phyloP scores from a whole-genome alignment of 2,329 filamentous ascomycete species.

The Sporothrix pallida region DNA sequence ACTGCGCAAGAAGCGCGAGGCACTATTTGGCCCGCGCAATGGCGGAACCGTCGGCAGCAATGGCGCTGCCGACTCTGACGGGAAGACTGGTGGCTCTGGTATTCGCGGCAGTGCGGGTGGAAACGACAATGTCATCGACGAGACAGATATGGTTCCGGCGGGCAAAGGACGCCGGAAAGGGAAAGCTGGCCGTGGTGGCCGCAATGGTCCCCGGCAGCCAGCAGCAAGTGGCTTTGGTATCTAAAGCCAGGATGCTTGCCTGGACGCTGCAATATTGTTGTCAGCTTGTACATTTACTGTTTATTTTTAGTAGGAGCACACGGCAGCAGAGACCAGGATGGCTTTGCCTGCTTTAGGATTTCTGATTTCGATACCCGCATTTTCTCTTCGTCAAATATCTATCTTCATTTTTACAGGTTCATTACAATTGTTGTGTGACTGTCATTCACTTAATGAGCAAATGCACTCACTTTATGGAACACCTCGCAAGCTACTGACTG shows the following conservation, averaged over 20 bases:
- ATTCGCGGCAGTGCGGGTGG: slow-evolving; percentile 2
- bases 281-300: not conserved
- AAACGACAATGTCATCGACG: slow-evolving; percentile 39
- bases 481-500: not conserved
- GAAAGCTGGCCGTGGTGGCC: slow-evolving; percentile 29
- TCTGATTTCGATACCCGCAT: slow-evolving; percentile 28
- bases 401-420: not conserved
- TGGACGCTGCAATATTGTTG: not conserved
- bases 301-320: not conserved
- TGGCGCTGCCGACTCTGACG: slow-evolving; percentile 6
- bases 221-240: slow-evolving; percentile 38
- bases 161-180: slow-evolving; percentile 21
- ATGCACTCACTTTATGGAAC: not conserved
- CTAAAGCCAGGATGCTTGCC: slow-evolving; percentile 15
- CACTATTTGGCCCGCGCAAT: slow-evolving; percentile 49
- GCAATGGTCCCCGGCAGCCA: slow-evolving; percentile 12
- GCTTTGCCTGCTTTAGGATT: not conserved
- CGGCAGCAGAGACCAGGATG: not conserved
- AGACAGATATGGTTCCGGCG: slow-evolving; percentile 36
- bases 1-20: slow-evolving; percentile 55
- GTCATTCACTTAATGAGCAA: too few species aligned
- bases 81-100: not conserved
- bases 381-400: not conserved
- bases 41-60: slow-evolving; percentile 43
- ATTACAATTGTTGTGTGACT: too few species aligned